Evolutionary conservation across 2,329 filamentous ascomycete genomes (phyloP).

Genomic region (Pestalotiopsis sp.): DNA sequence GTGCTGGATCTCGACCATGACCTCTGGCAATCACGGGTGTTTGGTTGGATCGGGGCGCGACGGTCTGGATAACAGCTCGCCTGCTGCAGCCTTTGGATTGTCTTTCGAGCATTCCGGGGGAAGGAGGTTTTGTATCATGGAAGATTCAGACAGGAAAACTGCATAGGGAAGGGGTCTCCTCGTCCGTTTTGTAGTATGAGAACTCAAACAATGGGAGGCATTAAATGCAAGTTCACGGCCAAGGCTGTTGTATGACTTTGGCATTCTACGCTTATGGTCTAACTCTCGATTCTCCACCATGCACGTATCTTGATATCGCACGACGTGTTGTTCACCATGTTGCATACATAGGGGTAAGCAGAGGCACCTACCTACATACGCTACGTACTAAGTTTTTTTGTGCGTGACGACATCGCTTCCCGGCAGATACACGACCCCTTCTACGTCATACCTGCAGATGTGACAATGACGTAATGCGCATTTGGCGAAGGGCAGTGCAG

Average conservation of each 20-base stretch:
- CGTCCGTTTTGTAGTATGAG: background rate
- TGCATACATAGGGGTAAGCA: background rate
- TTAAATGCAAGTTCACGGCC: constrained; percentile 11
- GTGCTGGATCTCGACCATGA: background rate
- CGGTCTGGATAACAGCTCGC: background rate
- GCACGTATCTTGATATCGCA: constrained; percentile 9
- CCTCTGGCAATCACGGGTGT: background rate
- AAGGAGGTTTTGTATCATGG: background rate
- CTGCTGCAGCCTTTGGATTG: background rate
- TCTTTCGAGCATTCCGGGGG: background rate
- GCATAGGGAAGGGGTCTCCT: background rate
- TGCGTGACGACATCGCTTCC: constrained; percentile 13
- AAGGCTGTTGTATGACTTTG: background rate
- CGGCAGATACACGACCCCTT: background rate
- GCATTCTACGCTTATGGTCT: constrained; percentile 9
- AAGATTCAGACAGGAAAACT: background rate
- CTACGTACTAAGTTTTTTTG: background rate
- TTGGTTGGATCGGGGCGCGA: constrained; percentile 1
- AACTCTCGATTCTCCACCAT: constrained; percentile 5
- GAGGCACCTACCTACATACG: background rate
- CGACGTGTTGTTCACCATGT: constrained; percentile 1
- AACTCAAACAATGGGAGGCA: constrained; percentile 5
- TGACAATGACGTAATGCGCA: constrained; percentile 9
- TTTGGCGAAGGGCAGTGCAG: background rate
- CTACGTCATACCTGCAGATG: constrained; percentile 13